Evolutionary conservation across 1,284 basidiomycete genomes (phyloP).

Genomic region (Irpex lacteus): DNA sequence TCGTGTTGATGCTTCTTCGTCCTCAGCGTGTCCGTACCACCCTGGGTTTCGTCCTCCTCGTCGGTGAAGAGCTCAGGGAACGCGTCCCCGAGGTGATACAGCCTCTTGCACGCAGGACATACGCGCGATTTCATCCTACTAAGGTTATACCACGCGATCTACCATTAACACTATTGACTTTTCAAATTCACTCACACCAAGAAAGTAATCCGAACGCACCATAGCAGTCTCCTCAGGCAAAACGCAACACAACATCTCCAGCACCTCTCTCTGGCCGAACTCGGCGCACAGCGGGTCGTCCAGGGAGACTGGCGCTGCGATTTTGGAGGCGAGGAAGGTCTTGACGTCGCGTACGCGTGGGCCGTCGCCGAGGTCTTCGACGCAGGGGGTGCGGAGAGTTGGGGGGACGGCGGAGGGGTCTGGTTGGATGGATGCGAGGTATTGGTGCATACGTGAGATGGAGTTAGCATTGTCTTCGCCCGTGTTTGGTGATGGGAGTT

Average conservation of each 20-base stretch:
- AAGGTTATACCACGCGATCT: slow-evolving; percentile 86
- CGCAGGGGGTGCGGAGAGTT: slow-evolving; percentile 43
- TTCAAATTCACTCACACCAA: neutral
- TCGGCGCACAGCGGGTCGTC: slow-evolving; percentile 66
- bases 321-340: slow-evolving; percentile 60
- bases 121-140: slow-evolving; percentile 63
- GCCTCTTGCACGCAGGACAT: slow-evolving; percentile 71
- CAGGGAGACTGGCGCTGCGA: slow-evolving; percentile 59
- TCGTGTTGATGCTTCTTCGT: slow-evolving; percentile 19
- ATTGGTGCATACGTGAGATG: neutral
- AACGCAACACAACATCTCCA: slow-evolving; percentile 66
- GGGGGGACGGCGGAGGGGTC: slow-evolving; percentile 17
- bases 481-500: neutral
- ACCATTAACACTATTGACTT: neutral
- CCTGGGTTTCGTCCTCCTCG: slow-evolving; percentile 20
- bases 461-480: neutral
- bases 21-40: slow-evolving; percentile 21
- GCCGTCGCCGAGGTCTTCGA: slow-evolving; percentile 73
- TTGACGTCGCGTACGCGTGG: slow-evolving; percentile 63
- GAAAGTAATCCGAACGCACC: slow-evolving; percentile 36
- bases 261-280: slow-evolving; percentile 68
- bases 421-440: slow-evolving; percentile 2
- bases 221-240: slow-evolving; percentile 69
- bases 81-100: slow-evolving; percentile 65
- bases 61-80: slow-evolving; percentile 45